Conservation (phyloP, 2,329 filamentous ascomycete genomes). For the Didymella arachidicola region DNA sequence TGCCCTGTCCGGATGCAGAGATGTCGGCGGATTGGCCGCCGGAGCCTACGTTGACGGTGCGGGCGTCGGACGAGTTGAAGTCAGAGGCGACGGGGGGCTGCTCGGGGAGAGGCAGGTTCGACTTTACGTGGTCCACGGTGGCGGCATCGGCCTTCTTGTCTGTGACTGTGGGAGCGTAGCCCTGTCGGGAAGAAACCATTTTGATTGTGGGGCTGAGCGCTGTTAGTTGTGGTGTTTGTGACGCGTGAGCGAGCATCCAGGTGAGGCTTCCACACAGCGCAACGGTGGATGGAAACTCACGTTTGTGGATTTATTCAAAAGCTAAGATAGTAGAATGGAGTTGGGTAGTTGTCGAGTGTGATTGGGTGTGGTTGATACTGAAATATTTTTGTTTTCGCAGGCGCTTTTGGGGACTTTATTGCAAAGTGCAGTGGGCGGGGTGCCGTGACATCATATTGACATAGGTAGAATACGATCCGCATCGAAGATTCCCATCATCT, state of each 20-base stretch:
- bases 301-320: conserved; percentile 1
- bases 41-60: conserved; percentile 74
- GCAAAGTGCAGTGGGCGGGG: conserved; percentile 5
- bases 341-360: not conserved
- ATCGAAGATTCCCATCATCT: conserved; percentile 22
- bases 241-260: not conserved
- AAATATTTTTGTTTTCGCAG: not conserved
- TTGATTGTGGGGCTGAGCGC: conserved; percentile 8
- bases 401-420: conserved; percentile 13
- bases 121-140: conserved; percentile 71
- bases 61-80: conserved; percentile 75
- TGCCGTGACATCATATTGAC: conserved; percentile 24
- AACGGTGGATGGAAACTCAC: conserved; percentile 6
- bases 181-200: conserved; percentile 41
- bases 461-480: conserved; percentile 14
- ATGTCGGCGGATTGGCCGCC: conserved; percentile 60
- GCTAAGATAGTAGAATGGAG: not conserved
- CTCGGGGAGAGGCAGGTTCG: conserved; percentile 81
- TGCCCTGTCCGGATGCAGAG: conserved; percentile 47
- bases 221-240: conserved; percentile 16
- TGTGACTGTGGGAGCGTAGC: conserved; percentile 28
- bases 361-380: conserved; percentile 7
- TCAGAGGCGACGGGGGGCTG: conserved; percentile 79
- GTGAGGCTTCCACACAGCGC: not conserved
- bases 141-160: conserved; percentile 49